phyloP scores from a whole-genome alignment of 2,329 filamentous ascomycete genomes.

The Calonectria montana region DNA sequence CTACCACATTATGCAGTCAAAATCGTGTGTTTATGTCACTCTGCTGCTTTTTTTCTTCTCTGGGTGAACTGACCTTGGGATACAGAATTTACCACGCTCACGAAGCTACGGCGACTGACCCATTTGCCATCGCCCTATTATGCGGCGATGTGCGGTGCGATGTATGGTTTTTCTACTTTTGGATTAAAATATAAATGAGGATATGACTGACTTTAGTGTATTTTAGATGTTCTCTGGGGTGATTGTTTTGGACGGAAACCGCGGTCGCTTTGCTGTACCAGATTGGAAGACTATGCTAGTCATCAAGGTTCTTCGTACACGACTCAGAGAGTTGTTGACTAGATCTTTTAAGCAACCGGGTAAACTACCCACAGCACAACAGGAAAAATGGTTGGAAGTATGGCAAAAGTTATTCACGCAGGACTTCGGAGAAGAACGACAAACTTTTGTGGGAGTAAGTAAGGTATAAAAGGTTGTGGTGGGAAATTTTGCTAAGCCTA shows the following conservation, averaged over 20 bases:
- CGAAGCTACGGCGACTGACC: conserved; percentile 83
- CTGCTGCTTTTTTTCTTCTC: neutral
- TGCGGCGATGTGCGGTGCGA: conserved; percentile 92
- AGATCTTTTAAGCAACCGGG: conserved; percentile 76
- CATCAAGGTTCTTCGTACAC: conserved; percentile 81
- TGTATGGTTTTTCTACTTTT: conserved; percentile 57
- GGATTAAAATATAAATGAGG: neutral
- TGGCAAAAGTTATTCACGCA: conserved; percentile 78
- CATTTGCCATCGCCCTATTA: conserved; percentile 84
- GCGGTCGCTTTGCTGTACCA: conserved; percentile 82
- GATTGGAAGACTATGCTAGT: conserved; percentile 94
- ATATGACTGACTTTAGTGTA: conserved; percentile 2
- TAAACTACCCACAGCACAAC: conserved; percentile 71
- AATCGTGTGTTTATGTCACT: conserved; percentile 65
- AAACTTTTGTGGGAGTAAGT: conserved; percentile 36
- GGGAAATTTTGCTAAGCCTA: neutral
- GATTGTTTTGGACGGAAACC: conserved; percentile 86
- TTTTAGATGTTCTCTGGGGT: conserved; percentile 85
- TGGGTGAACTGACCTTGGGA: conserved; percentile 19
- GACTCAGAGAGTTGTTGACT: conserved; percentile 80
- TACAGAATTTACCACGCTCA: conserved; percentile 86
- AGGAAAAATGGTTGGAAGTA: conserved; percentile 79
- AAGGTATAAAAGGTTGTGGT: conserved; percentile 41
- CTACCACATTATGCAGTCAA: conserved; percentile 97
- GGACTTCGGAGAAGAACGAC: conserved; percentile 54